phyloP scores from a whole-genome alignment of 176 grass and related monocot genomes.

The Carex scoparia region DNA sequence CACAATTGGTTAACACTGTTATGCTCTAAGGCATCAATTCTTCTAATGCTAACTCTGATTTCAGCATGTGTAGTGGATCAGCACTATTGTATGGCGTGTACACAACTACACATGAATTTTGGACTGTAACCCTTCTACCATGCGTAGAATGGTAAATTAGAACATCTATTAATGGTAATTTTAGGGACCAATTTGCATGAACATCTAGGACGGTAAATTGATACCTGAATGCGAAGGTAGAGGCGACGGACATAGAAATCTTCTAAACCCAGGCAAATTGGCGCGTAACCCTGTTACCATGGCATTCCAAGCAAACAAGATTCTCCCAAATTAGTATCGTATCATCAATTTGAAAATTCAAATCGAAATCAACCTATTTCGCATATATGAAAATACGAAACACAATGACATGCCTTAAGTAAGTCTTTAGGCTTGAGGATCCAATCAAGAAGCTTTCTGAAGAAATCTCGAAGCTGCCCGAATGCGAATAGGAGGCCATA shows the following conservation, averaged over 20 bases:
- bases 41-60: background rate
- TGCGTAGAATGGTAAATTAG: too few relatives aligned
- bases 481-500: conserved; percentile 76
- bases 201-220: background rate
- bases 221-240: conserved; percentile 62
- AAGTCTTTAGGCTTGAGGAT: conserved; percentile 45
- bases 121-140: too few relatives aligned
- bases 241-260: conserved; percentile 85
- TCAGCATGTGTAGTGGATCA: too few relatives aligned
- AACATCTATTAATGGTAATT: too few relatives aligned
- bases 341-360: conserved; percentile 15
- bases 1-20: background rate
- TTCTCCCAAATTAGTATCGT: background rate
- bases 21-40: background rate
- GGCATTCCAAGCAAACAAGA: background rate
- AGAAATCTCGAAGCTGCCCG: conserved; percentile 70
- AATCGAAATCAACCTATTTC: background rate
- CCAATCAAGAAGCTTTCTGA: conserved; percentile 55
- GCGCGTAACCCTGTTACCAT: conserved; percentile 51
- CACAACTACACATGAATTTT: too few relatives aligned
- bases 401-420: conserved; percentile 35
- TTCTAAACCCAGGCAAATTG: conserved; percentile 73
- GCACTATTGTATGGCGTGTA: too few relatives aligned
- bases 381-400: background rate
- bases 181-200: background rate